Conservation (phyloP, 1,284 basidiomycete genomes). For the Ustilago nuda region DNA sequence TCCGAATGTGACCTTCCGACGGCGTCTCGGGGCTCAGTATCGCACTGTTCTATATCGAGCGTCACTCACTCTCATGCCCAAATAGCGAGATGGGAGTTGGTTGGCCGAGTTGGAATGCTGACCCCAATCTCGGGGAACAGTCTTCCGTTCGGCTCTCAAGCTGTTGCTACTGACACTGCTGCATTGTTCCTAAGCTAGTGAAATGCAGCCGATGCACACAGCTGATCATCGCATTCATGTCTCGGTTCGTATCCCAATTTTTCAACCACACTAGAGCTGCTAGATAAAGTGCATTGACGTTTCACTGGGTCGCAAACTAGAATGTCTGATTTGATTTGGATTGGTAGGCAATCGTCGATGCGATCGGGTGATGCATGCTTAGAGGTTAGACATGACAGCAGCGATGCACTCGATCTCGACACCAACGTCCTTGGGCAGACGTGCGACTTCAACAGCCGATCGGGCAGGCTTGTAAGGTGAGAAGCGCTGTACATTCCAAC, state of each 20-base stretch:
- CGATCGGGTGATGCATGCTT: not conserved
- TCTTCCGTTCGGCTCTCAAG: not conserved
- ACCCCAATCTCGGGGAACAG: slow-evolving; percentile 1
- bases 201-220: slow-evolving; percentile 1
- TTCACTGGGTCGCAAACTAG: not conserved
- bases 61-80: not conserved
- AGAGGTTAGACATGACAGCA: slow-evolving; percentile 59
- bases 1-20: not conserved
- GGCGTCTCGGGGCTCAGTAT: not conserved
- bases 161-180: too few relatives aligned
- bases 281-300: slow-evolving; percentile 1
- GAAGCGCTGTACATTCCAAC: slow-evolving; percentile 32
- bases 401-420: slow-evolving; percentile 94
- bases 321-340: not conserved
- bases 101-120: not conserved
- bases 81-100: not conserved
- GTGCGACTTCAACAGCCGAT: slow-evolving; percentile 78
- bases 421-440: slow-evolving; percentile 81
- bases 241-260: not conserved
- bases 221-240: slow-evolving; percentile 7
- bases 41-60: not conserved
- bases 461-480: slow-evolving; percentile 83
- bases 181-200: slow-evolving; percentile 3
- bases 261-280: too few relatives aligned
- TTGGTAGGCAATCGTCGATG: not conserved